These are phyloP conservation scores for Nakazawaea holstii DNA, from an alignment of 805 yeast species.

Conservation along the genomic window DNA sequence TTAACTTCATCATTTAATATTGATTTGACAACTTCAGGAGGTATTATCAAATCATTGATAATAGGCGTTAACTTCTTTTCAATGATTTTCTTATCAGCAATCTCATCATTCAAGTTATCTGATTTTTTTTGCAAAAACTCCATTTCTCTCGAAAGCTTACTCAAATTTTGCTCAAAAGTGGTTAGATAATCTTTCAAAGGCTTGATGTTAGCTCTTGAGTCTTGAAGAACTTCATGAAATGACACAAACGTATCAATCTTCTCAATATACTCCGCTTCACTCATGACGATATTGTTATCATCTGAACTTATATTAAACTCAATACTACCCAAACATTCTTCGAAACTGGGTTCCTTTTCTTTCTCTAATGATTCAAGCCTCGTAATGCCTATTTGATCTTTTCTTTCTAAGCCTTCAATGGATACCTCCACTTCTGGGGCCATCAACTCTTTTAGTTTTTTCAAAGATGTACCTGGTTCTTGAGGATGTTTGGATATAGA, in stretches of 20 bases:
- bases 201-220: constrained; percentile 30
- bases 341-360: constrained; percentile 16
- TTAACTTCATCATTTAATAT: constrained; percentile 54
- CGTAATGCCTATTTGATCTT: constrained; percentile 15
- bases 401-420: constrained; percentile 13
- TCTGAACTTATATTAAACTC: constrained; percentile 9
- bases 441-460: constrained; percentile 14
- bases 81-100: constrained; percentile 41
- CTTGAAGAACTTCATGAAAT: constrained; percentile 22
- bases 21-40: constrained; percentile 62
- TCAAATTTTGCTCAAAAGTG: constrained; percentile 53
- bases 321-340: constrained; percentile 12
- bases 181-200: constrained; percentile 51
- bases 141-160: constrained; percentile 53
- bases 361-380: constrained; percentile 19
- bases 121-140: constrained; percentile 54
- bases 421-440: constrained; percentile 24
- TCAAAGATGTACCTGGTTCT: constrained; percentile 7
- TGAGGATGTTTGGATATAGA: constrained; percentile 22
- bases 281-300: not conserved
- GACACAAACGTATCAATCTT: constrained; percentile 17
- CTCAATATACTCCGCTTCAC: constrained; percentile 6
- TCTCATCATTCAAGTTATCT: constrained; percentile 37
- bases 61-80: constrained; percentile 61
- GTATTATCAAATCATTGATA: constrained; percentile 68